These are phyloP conservation scores for Fusarium marasasianum DNA, from an alignment of 2,329 filamentous ascomycete species.

Conservation along the genomic window DNA sequence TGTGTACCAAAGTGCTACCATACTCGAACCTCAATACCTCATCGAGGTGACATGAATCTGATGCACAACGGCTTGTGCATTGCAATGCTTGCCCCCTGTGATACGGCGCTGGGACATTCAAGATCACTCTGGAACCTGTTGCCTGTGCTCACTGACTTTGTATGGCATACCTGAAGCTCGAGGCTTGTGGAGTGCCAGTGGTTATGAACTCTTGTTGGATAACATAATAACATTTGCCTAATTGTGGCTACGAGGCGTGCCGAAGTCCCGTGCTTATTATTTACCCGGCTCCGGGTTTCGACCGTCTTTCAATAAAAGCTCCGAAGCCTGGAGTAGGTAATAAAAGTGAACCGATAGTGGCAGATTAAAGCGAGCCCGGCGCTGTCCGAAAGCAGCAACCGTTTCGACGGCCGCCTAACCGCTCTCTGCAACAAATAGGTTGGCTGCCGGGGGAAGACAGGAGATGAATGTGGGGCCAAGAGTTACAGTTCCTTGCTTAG, in stretches of 20 bases:
- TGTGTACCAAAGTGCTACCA: conserved; percentile 11
- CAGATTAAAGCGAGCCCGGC: background rate
- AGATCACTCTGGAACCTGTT: background rate
- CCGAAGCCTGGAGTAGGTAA: conserved; percentile 13
- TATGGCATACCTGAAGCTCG: background rate
- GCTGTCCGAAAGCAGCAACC: conserved; percentile 33
- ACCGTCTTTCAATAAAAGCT: background rate
- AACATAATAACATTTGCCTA: background rate
- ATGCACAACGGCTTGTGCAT: conserved; percentile 23
- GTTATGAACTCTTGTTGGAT: background rate
- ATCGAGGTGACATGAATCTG: conserved; percentile 32
- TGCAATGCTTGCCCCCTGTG: conserved; percentile 15
- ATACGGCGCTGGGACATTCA: conserved; percentile 8
- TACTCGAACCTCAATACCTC: conserved; percentile 37
- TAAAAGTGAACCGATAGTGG: conserved; percentile 8
- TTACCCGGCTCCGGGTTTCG: background rate
- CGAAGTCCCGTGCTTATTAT: conserved; percentile 26
- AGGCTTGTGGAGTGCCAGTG: background rate
- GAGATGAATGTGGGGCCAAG: conserved; percentile 11
- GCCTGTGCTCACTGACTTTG: background rate
- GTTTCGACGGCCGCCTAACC: conserved; percentile 33
- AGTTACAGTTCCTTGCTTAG: background rate
- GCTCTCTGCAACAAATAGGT: background rate
- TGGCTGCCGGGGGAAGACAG: conserved; percentile 4
- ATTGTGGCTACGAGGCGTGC: conserved; percentile 10